Percentiles rank a stretch among this genome's conserved stretches.
These are phyloP conservation scores for Camellia lanceoleosa DNA, from an alignment of 148 eudicot genomes.

Conservation along the genomic window DNA sequence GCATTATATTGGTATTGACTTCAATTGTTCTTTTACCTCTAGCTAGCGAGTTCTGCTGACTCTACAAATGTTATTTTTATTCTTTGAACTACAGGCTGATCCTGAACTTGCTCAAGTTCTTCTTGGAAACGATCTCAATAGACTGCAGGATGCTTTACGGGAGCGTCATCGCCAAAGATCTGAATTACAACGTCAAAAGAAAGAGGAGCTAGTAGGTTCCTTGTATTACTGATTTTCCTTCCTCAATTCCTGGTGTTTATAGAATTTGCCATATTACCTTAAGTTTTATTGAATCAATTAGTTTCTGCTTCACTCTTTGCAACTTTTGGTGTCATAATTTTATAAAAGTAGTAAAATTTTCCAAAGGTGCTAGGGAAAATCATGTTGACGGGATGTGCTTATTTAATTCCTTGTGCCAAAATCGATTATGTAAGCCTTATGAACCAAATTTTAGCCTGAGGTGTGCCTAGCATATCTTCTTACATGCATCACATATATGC, in stretches of 20 bases:
- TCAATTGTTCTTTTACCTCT: not conserved
- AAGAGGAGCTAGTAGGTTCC: slow-evolving; percentile 68
- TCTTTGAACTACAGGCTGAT: slow-evolving; percentile 55
- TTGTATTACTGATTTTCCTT: slow-evolving; percentile 7
- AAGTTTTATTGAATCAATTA: not conserved
- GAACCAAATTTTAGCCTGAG: not conserved
- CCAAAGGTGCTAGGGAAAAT: not conserved
- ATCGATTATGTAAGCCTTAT: not conserved
- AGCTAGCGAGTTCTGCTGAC: slow-evolving; percentile 7
- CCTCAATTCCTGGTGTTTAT: not conserved
- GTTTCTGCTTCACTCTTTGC: not conserved
- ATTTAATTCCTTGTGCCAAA: not conserved
- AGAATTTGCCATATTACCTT: not conserved
- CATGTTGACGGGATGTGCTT: not conserved
- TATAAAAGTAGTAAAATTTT: not conserved
- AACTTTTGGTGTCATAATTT: not conserved
- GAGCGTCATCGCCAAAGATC: slow-evolving; percentile 71
- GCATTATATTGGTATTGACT: not conserved
- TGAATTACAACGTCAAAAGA: slow-evolving; percentile 50
- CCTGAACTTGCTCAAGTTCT: slow-evolving; percentile 89
- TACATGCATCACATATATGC: not conserved
- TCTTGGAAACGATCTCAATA: slow-evolving; percentile 73
- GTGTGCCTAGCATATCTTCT: not conserved
- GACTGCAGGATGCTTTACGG: slow-evolving; percentile 69
- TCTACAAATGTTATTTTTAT: not conserved